These are phyloP conservation scores for Syzygium aqueum DNA, from an alignment of 345 rosid species.

Conservation along the genomic window DNA sequence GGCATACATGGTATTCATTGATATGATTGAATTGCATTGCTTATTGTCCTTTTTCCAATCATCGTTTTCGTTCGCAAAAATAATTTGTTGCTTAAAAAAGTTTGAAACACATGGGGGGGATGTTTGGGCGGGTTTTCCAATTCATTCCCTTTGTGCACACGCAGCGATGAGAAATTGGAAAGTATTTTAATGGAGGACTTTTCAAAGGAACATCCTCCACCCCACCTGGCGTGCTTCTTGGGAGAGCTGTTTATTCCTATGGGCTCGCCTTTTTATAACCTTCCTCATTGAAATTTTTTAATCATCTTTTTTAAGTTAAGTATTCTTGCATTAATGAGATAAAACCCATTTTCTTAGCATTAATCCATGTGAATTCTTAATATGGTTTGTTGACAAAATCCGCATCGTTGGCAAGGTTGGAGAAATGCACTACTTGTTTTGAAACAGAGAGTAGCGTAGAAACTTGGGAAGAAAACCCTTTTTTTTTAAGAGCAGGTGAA, in stretches of 20 bases:
- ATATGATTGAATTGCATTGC: neutral
- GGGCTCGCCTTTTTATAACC: neutral
- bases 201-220: neutral
- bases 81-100: neutral
- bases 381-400: neutral
- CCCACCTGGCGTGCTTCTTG: neutral
- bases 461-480: neutral
- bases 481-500: neutral
- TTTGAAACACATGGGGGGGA: neutral
- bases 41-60: neutral
- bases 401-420: neutral
- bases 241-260: neutral
- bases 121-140: constrained; percentile 10
- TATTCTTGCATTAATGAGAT: neutral
- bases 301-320: neutral
- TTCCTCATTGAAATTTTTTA: neutral
- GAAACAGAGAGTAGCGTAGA: neutral
- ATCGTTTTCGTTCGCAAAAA: neutral
- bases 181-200: neutral
- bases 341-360: neutral
- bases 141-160: constrained; percentile 13
- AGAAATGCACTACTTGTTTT: neutral
- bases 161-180: neutral
- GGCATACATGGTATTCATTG: neutral
- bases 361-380: neutral